Evolutionary conservation across 2,329 filamentous ascomycete genomes (phyloP), one percentile per base, ranked within the genome.

Genomic region (Raffaelea arxii): DNA sequence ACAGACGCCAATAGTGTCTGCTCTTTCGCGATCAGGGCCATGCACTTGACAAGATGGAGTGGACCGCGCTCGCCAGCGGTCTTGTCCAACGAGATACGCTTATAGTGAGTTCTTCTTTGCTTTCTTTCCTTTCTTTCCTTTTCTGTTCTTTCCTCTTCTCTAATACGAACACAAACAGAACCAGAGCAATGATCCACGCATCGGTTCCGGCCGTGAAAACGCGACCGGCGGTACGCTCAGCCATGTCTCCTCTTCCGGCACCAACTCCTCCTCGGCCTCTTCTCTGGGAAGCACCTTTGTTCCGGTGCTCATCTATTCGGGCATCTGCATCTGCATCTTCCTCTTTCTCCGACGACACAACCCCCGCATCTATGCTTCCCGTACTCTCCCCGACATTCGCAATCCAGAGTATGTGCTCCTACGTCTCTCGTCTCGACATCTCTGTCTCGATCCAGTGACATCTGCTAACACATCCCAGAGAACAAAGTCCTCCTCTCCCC

Each of bases 391-490:
- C 23, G 65, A 63, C 18, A 74, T 73, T 38, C 58, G 75, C 11
- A 62, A 67, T 10, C 66, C 71, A 39, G 63, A 71, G 74, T 77
- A 64, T 54, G 69, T 90, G 53, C 25, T 27, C 6, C 14, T 92
- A 44, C 88, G 54, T 86, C 81, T 63, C 72, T 94, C 44, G 80
- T 90, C 14, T 30, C 9, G 27, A 30, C 27, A 30, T 30, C 27
- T 30, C 27, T 30, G 16, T 9, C 27, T 30, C 16, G 27, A 30
- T 30, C 16, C 27, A 30, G 27, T 36, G 32, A 36, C 16, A 6
- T 36, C 32, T 12, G 16, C 23, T 14, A 19, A 14, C n/a, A n/a
- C n/a, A n/a, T n/a, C 52, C 18, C n/a, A 74, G 72, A 53, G 74
- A 82, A 55, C 75, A 78, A 30, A 75, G 74, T 42, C 75, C 75